Conservation (phyloP, 768 basidiomycete species). For the Zangia roseola region DNA sequence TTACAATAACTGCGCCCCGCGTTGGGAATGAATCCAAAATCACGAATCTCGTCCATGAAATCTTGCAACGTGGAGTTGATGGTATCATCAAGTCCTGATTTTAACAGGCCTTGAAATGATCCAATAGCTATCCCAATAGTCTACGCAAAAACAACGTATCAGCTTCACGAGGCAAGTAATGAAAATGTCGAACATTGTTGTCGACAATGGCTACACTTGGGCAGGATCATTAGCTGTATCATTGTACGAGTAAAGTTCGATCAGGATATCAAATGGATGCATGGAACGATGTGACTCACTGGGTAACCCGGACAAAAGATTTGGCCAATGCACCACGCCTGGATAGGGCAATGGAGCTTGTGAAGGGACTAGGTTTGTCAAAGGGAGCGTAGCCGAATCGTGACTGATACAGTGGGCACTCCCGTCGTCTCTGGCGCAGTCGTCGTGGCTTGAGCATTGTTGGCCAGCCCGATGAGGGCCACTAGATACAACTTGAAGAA, state of each 20-base stretch:
- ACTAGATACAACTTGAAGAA: conserved; percentile 11
- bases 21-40: conserved; percentile 90
- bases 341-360: conserved; percentile 63
- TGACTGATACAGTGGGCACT: conserved; percentile 40
- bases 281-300: too few relatives aligned
- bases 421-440: conserved; percentile 22
- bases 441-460: conserved; percentile 13
- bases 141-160: conserved; percentile 22
- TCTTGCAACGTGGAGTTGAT: conserved; percentile 82
- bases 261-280: too few relatives aligned
- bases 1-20: conserved; percentile 89
- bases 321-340: conserved; percentile 72
- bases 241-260: too few relatives aligned
- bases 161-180: background rate
- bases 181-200: conserved; percentile 65
- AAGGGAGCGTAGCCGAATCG: conserved; percentile 60
- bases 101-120: conserved; percentile 83
- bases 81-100: conserved; percentile 70
- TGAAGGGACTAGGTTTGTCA: conserved; percentile 56
- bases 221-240: too few relatives aligned
- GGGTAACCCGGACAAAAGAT: conserved; percentile 76
- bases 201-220: too few relatives aligned
- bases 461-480: conserved; percentile 14
- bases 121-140: conserved; percentile 78
- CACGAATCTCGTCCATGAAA: conserved; percentile 91